Percentiles rank a stretch among this genome's conserved stretches.
These are phyloP conservation scores for Lichina pygmaea DNA, from an alignment of 495 filamentous ascomycete genomes.

Conservation along the genomic window DNA sequence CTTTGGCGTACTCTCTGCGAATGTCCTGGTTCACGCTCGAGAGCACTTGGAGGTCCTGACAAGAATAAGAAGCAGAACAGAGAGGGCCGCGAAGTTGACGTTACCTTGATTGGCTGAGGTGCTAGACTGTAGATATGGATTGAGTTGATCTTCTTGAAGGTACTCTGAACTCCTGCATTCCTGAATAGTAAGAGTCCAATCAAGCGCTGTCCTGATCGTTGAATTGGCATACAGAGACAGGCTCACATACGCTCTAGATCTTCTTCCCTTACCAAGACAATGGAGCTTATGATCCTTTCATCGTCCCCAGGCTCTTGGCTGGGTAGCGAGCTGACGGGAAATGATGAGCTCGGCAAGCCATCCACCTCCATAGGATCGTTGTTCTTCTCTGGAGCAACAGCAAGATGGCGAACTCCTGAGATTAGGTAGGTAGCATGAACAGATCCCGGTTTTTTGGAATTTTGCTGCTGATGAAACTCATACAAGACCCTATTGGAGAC, in stretches of 20 bases:
- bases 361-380: background rate
- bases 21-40: constrained; percentile 38
- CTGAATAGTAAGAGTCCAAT: constrained; percentile 3
- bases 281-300: constrained; percentile 20
- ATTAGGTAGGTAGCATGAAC: constrained; percentile 78
- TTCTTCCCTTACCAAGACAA: constrained; percentile 59
- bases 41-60: constrained; percentile 40
- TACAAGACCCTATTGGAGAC: constrained; percentile 46
- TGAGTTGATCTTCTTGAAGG: constrained; percentile 41
- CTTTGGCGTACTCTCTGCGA: constrained; percentile 20
- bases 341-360: constrained; percentile 44
- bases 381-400: background rate
- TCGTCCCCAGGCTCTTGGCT: constrained; percentile 19
- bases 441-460: constrained; percentile 40
- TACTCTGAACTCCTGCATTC: constrained; percentile 30
- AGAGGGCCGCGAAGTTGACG: too few species aligned
- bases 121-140: constrained; percentile 78
- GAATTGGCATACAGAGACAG: background rate
- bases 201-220: background rate
- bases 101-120: constrained; percentile 35
- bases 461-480: constrained; percentile 63
- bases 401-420: constrained; percentile 24
- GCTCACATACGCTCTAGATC: constrained; percentile 35
- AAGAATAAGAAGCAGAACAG: too few species aligned
- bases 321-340: constrained; percentile 30